Conservation (phyloP, 2,329 filamentous ascomycete species). For the Penicillium sp. region DNA sequence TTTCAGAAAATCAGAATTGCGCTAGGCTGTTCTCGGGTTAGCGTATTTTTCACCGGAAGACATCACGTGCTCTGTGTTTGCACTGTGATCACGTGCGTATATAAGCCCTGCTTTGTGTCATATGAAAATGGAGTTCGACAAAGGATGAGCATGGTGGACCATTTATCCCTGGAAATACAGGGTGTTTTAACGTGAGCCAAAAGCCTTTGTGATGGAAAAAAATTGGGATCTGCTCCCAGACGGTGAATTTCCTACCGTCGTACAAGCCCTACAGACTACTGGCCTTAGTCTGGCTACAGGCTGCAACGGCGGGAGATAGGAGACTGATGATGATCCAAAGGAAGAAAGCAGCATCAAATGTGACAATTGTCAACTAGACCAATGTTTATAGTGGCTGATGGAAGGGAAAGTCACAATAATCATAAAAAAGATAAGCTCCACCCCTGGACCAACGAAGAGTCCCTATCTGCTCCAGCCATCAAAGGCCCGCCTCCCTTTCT, state of each 20-base stretch:
- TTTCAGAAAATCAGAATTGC: slow-evolving; percentile 39
- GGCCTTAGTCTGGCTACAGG: too few species aligned
- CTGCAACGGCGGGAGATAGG: background rate
- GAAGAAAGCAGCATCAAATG: too few species aligned
- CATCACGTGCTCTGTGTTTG: slow-evolving; percentile 21
- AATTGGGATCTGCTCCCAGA: too few species aligned
- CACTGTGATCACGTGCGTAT: slow-evolving; percentile 30
- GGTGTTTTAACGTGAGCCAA: too few species aligned
- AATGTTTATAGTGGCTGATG: too few species aligned
- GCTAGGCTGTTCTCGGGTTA: slow-evolving; percentile 31
- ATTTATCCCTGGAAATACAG: background rate
- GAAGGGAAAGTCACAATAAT: too few species aligned
- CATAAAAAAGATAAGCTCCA: slow-evolving; percentile 10
- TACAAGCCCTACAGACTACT: background rate
- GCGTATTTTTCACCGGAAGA: slow-evolving; percentile 22
- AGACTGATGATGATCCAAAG: too few species aligned
- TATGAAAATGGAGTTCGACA: background rate
- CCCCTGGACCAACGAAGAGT: slow-evolving; percentile 3
- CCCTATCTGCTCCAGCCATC: slow-evolving; percentile 6
- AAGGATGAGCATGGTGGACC: background rate
- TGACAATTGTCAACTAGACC: too few species aligned
- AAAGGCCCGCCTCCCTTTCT: slow-evolving; percentile 1
- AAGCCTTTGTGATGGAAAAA: too few species aligned
- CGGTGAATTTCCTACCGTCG: background rate
- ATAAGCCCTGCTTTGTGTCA: slow-evolving; percentile 21